Conservation (phyloP, 805 yeast species). For the Cyberlindnera xylosilytica region DNA sequence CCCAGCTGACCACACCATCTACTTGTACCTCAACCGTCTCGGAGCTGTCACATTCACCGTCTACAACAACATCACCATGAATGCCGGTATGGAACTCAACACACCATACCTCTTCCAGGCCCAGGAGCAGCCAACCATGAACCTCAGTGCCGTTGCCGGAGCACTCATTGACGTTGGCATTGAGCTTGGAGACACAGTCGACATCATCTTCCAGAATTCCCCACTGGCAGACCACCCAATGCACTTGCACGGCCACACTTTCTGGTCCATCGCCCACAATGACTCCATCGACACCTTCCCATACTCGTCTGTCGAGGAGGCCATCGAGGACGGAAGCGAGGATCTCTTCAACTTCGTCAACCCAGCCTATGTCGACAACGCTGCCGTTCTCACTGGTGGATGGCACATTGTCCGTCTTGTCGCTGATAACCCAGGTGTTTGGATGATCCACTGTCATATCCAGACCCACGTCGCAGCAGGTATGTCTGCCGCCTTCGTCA, state of each 20-base stretch:
- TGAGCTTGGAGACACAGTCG: constrained; percentile 31
- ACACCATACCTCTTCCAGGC: constrained; percentile 28
- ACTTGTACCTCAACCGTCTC: constrained; percentile 31
- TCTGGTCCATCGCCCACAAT: constrained; percentile 30
- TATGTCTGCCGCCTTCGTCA: constrained; percentile 4
- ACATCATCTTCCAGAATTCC: constrained; percentile 31
- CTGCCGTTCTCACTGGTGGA: constrained; percentile 31
- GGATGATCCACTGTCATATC: constrained; percentile 34
- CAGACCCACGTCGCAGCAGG: constrained; percentile 25
- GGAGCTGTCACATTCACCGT: constrained; percentile 30
- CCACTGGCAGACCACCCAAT: constrained; percentile 33
- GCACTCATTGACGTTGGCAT: constrained; percentile 17
- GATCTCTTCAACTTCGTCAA: constrained; percentile 19
- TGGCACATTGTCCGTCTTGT: constrained; percentile 32
- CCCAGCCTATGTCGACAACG: constrained; percentile 24
- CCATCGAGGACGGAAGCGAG: constrained; percentile 19
- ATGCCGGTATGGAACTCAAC: constrained; percentile 27
- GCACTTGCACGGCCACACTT: constrained; percentile 35
- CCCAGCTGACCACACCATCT: constrained; percentile 29
- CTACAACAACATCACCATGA: constrained; percentile 24
- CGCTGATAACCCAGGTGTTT: constrained; percentile 29
- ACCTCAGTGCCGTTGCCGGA: constrained; percentile 9
- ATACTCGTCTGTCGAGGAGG: constrained; percentile 28
- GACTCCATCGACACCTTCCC: constrained; percentile 25
- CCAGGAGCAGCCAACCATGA: constrained; percentile 16